Conservation (phyloP, 305 asterid species). For the Euphrasia arctica region DNA sequence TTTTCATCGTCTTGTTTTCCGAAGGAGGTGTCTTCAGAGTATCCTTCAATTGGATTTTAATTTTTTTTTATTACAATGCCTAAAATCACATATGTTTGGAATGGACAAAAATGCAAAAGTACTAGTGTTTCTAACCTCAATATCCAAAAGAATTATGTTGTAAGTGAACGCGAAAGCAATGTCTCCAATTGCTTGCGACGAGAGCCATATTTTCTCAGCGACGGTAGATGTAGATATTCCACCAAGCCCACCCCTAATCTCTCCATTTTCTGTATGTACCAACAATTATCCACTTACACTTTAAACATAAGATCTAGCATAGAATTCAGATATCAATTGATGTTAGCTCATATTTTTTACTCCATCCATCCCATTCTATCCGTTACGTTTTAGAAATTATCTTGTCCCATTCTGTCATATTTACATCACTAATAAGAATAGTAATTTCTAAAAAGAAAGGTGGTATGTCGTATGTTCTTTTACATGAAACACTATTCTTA, state of each 20-base stretch:
- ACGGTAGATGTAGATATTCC: neutral
- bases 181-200: constrained; percentile 1
- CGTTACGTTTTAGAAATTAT: too few species aligned
- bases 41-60: neutral
- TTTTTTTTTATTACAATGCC: neutral
- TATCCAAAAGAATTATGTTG: constrained; percentile 4
- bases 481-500: too few species aligned
- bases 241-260: neutral
- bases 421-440: too few species aligned
- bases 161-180: neutral
- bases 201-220: neutral
- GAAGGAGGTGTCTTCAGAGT: neutral
- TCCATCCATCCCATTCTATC: too few species aligned
- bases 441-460: too few species aligned
- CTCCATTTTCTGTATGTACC: constrained; percentile 8
- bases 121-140: neutral
- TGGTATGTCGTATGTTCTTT: too few species aligned
- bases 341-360: too few species aligned
- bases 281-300: neutral
- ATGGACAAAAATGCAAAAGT: too few species aligned
- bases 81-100: too few species aligned
- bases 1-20: constrained; percentile 6
- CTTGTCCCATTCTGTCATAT: too few species aligned
- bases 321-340: too few species aligned
- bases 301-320: neutral